Evolutionary conservation across 768 basidiomycete genomes (phyloP).

Genomic region (Tulasnella sp.): DNA sequence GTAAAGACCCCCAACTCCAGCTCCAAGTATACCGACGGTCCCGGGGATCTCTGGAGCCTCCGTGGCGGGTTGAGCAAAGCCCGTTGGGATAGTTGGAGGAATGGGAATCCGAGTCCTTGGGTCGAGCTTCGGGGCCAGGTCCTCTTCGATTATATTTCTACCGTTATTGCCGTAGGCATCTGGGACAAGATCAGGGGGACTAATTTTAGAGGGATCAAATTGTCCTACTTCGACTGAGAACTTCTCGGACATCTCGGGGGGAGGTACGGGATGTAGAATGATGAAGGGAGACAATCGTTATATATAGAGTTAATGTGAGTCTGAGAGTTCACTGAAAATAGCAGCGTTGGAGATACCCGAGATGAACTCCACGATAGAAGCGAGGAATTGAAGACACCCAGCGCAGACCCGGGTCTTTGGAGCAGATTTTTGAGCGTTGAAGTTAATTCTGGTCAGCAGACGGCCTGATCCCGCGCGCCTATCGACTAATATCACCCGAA

Average conservation of each 20-base stretch:
- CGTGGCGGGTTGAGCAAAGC: not conserved
- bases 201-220: not conserved
- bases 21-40: conserved; percentile 41
- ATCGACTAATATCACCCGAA: not conserved
- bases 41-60: not conserved
- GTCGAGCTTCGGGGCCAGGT: not conserved
- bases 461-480: not conserved
- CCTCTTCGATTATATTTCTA: not conserved
- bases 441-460: not conserved
- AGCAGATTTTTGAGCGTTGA: not conserved
- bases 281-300: not conserved
- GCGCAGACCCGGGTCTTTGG: not conserved
- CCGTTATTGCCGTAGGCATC: not conserved
- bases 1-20: conserved; percentile 43
- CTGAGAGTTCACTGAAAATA: not conserved
- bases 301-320: not conserved
- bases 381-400: not conserved
- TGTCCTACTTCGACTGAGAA: not conserved
- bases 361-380: not conserved
- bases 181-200: not conserved
- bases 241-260: not conserved
- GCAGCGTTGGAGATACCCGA: too few species aligned
- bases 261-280: not conserved
- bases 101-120: not conserved
- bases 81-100: not conserved